Percentiles rank a stretch among this genome's conserved stretches.
Evolutionary conservation across 2,329 filamentous ascomycete species (phyloP).

Genomic region (Talaromyces atroroseus): DNA sequence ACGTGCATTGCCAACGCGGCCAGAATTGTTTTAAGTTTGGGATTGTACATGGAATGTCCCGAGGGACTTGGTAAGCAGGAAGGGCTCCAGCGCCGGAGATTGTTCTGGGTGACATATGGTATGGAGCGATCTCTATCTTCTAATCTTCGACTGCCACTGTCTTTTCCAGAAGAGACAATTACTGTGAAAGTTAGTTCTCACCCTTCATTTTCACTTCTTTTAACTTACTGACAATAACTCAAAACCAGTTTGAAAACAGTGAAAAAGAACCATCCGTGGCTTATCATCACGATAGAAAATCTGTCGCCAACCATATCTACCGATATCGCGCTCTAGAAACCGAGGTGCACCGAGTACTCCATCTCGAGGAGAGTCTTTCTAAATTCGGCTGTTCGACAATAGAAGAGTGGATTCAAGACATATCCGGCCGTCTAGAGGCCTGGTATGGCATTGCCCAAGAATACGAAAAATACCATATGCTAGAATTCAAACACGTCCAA

Average conservation of each 20-base stretch:
- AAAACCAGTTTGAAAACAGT: too few relatives aligned
- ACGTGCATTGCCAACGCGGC: slow-evolving; percentile 6
- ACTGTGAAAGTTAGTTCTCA: background rate
- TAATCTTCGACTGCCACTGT: background rate
- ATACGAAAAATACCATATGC: slow-evolving; percentile 14
- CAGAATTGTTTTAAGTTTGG: slow-evolving; percentile 1
- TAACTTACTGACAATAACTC: too few relatives aligned
- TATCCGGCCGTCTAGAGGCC: slow-evolving; percentile 2
- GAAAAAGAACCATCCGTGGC: background rate
- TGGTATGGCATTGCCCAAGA: slow-evolving; percentile 14
- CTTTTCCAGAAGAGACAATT: slow-evolving; percentile 1
- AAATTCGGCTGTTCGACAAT: background rate
- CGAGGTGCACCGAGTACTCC: slow-evolving; percentile 14
- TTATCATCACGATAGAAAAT: background rate
- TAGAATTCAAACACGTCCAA: slow-evolving; percentile 17
- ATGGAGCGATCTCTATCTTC: slow-evolving; percentile 5
- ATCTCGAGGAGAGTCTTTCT: slow-evolving; percentile 13
- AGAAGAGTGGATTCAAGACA: slow-evolving; percentile 12
- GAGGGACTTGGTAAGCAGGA: background rate
- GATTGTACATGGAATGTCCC: background rate
- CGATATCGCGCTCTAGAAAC: slow-evolving; percentile 14
- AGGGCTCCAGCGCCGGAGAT: background rate
- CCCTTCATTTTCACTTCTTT: too few relatives aligned
- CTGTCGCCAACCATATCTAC: slow-evolving; percentile 15
- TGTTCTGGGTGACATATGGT: slow-evolving; percentile 5